Conservation (phyloP, 305 asterid species). For the Fraxinus platypoda region DNA sequence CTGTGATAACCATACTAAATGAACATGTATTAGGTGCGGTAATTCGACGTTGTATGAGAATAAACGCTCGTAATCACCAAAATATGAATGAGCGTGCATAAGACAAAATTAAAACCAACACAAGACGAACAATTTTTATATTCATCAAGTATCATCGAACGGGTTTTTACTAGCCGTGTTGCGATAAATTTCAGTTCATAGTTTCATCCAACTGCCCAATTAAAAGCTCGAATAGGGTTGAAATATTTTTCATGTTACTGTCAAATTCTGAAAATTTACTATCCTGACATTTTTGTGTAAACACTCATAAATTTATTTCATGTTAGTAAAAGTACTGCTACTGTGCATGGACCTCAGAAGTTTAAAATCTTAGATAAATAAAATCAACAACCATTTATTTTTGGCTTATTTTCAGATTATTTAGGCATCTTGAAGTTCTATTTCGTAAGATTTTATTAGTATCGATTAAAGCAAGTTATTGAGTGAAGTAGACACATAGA, state of each 20-base stretch:
- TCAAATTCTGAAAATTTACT: not conserved
- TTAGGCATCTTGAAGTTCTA: not conserved
- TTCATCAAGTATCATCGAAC: too few relatives aligned
- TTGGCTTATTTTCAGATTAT: not conserved
- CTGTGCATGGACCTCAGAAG: not conserved
- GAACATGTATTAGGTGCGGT: not conserved
- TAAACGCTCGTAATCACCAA: not conserved
- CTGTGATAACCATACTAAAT: not conserved
- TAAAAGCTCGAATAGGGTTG: not conserved
- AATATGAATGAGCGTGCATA: too few relatives aligned
- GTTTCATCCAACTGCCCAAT: not conserved
- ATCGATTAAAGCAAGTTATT: not conserved
- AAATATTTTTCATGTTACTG: not conserved
- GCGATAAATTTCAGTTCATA: not conserved
- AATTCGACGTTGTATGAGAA: not conserved
- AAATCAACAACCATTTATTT: slow-evolving; percentile 9
- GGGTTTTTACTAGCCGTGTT: not conserved
- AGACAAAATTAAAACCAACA: too few relatives aligned
- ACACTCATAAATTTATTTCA: not conserved
- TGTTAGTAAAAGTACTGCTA: not conserved
- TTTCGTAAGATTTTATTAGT: not conserved
- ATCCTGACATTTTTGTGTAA: not conserved
- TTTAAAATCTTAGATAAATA: not conserved
- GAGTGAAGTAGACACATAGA: not conserved
- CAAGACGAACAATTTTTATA: too few relatives aligned